Evolutionary conservation across 164 flowering plant genomes (phyloP), one percentile per base, ranked within the genome.

Genomic region (Macadamia tetraphylla): DNA sequence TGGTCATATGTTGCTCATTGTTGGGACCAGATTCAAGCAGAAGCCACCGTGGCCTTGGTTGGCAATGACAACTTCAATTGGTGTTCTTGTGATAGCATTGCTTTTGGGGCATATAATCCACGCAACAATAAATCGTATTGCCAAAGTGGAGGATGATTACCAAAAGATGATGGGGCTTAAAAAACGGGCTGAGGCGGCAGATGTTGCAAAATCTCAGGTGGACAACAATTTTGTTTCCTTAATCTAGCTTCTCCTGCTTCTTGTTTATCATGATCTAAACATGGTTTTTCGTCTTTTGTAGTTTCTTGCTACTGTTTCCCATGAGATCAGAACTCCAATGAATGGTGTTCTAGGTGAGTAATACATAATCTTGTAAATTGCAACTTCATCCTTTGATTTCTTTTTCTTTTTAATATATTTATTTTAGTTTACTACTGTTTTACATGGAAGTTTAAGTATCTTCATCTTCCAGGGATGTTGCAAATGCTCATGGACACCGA

Each of bases 291-390:
- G 67, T 29, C 31, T 67, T 74, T 12, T 84, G 82, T 67, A 94
- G 98, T 92, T 94, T 76, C 91, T 94, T 71, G 99, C 99, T 46
- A 94, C 95, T 46, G 99, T 94, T 71, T 92, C 99, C 29, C 99
- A 94, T 78, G 99, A 94, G 80, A 94, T 94, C 79, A 80, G 99
- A 78, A 94, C 99, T 65, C 99, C 97, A 44, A 94, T 94, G 99
- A 92, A 92, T 77, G 97, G 97, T 73, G 97, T 94, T 76, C 81
- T 94, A 56, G 98, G 98, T 94, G 71, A 74, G 87, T 67, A 32
- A 4, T 74, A 11, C 29, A 32, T 42, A 7, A 43, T 61, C 30
- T 66, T 30, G 30, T 9, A 18, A 42, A 57, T 53, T 49, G 31
- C 53, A 60, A 48, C 18, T 43, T 60, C 49, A 31, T 49, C 23